Percentiles rank a stretch among this genome's conserved stretches.
Conservation (phyloP, 164 flowering plant species). For the Vitis vinifera region DNA sequence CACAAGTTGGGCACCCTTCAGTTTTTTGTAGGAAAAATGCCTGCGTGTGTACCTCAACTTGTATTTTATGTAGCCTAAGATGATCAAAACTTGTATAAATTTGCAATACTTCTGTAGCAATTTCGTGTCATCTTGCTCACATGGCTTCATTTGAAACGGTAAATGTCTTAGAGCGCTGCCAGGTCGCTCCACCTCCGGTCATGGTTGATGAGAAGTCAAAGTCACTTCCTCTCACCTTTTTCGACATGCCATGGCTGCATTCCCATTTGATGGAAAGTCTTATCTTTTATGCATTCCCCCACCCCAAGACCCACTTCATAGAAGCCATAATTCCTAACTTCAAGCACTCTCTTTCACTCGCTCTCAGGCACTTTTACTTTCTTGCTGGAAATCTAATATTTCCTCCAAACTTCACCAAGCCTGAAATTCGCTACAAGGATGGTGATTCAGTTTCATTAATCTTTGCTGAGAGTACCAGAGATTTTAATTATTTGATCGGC, state of each 20-base stretch:
- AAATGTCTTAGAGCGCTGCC: neutral
- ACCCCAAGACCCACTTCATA: neutral
- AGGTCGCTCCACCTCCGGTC: slow-evolving; percentile 29
- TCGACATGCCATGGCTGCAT: slow-evolving; percentile 31
- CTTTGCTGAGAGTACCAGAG: slow-evolving; percentile 29
- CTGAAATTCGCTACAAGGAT: slow-evolving; percentile 23
- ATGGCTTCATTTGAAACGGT: no score
- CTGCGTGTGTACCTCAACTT: no score
- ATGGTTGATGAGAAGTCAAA: slow-evolving; percentile 11
- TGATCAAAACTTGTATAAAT: no score
- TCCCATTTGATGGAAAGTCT: slow-evolving; percentile 16
- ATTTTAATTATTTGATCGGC: slow-evolving; percentile 21
- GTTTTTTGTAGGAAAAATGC: no score
- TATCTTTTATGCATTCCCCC: slow-evolving; percentile 35
- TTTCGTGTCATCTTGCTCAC: no score
- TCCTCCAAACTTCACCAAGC: slow-evolving; percentile 23
- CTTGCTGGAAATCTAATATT: slow-evolving; percentile 32
- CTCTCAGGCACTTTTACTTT: slow-evolving; percentile 44
- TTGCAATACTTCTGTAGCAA: no score
- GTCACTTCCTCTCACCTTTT: slow-evolving; percentile 29
- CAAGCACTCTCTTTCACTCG: slow-evolving; percentile 37
- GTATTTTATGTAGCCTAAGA: no score
- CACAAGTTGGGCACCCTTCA: no score
- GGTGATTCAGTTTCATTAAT: slow-evolving; percentile 36
- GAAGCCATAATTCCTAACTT: slow-evolving; percentile 8